Conservation (phyloP, 768 basidiomycete species). For the Trametes cingulata region DNA sequence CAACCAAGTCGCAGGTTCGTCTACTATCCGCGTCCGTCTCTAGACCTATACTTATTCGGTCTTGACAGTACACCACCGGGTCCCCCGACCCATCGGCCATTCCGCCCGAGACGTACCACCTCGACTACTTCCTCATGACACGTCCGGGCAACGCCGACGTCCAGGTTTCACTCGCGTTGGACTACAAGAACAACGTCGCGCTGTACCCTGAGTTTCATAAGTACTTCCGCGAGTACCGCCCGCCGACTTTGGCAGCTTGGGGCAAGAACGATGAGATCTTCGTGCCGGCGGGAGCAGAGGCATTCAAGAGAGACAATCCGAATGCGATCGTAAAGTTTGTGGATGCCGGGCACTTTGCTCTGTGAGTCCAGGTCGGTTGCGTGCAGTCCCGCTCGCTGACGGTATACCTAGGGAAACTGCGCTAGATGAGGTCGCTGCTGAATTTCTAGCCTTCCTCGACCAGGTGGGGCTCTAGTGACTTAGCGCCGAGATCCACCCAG, state of each 20-base stretch:
- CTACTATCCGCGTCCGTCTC: not conserved
- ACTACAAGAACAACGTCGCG: constrained; percentile 44
- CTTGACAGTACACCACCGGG: constrained; percentile 39
- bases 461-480: not conserved
- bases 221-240: constrained; percentile 41
- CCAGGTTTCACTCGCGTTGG: constrained; percentile 45
- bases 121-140: constrained; percentile 43
- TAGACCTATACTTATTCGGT: not conserved
- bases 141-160: constrained; percentile 42
- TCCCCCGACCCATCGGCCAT: constrained; percentile 38
- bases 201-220: constrained; percentile 48
- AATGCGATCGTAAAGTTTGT: constrained; percentile 41
- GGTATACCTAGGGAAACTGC: not conserved
- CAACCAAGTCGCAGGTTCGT: constrained; percentile 37
- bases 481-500: no score
- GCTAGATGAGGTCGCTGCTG: not conserved
- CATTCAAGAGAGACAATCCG: constrained; percentile 41
- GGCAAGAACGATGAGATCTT: constrained; percentile 48
- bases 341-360: constrained; percentile 49
- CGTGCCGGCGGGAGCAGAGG: constrained; percentile 44
- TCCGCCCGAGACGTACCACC: constrained; percentile 41
- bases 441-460: not conserved
- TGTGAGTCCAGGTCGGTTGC: constrained; percentile 18
- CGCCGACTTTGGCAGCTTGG: constrained; percentile 49
- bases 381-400: no score